A percentile compares a stretch with the other conserved stretches of the same genome.
Evolutionary conservation across 1,139 yeast species (phyloP).

Genomic region (Saccharomyces uvarum): DNA sequence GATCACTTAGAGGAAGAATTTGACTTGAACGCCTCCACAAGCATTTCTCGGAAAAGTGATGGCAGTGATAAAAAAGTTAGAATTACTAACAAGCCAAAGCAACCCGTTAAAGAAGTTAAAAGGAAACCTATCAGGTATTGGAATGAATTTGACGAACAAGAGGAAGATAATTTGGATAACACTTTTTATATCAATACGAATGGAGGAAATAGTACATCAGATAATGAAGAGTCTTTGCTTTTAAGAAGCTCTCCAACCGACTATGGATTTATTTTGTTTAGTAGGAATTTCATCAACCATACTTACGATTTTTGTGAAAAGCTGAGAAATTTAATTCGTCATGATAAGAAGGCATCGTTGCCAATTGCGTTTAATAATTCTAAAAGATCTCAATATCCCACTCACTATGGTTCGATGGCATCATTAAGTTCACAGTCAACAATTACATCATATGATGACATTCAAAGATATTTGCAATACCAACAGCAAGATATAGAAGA

Average conservation of each 20-base stretch:
- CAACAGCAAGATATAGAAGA: slow-evolving; percentile 16
- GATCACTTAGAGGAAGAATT: neutral
- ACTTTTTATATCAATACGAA: slow-evolving; percentile 21
- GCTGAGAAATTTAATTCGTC: slow-evolving; percentile 11
- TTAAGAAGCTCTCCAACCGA: slow-evolving; percentile 4
- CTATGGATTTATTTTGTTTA: slow-evolving; percentile 23
- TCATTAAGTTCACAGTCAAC: slow-evolving; percentile 7
- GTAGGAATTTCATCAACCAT: slow-evolving; percentile 20
- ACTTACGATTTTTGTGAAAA: slow-evolving; percentile 16
- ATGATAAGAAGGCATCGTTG: neutral
- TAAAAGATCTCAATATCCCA: neutral
- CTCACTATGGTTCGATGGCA: slow-evolving; percentile 3
- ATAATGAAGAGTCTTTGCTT: slow-evolving; percentile 7
- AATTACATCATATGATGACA: slow-evolving; percentile 17
- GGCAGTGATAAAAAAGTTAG: neutral
- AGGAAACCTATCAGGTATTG: slow-evolving; percentile 44
- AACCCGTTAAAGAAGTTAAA: neutral
- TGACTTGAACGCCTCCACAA: neutral
- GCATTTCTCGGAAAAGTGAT: neutral
- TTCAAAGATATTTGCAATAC: slow-evolving; percentile 15
- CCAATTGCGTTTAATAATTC: neutral
- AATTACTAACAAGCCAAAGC: neutral
- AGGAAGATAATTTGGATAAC: slow-evolving; percentile 36
- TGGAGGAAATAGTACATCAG: slow-evolving; percentile 6
- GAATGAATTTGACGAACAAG: slow-evolving; percentile 68